Evolutionary conservation across 331 rosid species (phyloP), one percentile per base, ranked within the genome.

Genomic region (Quercus tomentella): DNA sequence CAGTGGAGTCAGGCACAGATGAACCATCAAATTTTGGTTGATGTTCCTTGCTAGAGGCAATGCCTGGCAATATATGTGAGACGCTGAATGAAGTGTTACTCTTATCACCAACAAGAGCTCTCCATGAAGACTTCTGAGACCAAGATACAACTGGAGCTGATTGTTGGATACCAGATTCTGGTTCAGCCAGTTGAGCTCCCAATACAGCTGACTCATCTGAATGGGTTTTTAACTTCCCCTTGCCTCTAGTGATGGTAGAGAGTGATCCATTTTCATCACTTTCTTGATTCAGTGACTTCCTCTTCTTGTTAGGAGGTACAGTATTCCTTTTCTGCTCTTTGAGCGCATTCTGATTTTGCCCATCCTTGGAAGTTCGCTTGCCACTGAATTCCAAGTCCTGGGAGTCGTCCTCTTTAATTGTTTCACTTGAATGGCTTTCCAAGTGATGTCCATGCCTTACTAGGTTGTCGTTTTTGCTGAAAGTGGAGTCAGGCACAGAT

Each of bases 61-160:
- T 51, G 41, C 81, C 84, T 28, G 89, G 83, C 67, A 81, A 69
- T 77, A 88, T 78, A 61, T 80, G 79, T 41, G 96, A 83, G 35
- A 91, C 71, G 66, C 79, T 87, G 80, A 92, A 94, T 56, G 90
- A 25, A 80, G 74, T 73, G 57, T 67, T 84, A 62, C 81, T 79
- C 77, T 80, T 84, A 23, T 84, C 86, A 80, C 83, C 76, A 63
- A 94, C 79, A 84, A 94, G 97, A 83, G 90, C 51, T 83, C 45
- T 92, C 97, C 97, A 94, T 41, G 97, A 92, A 71, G 94, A 87
- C 81, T 92, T 94, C 81, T 88, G 97, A 51, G 87, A 84, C 91
- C 93, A 86, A 45, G 90, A 90, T 74, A 82, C 86, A 70, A 79
- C 77, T 26, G 57, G 69, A 21, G 73, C 56, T 3, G 86, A 77